These are phyloP conservation scores for Pseudonitzschia pungens DNA, from an alignment of 108 stramenopile species.

Conservation along the genomic window DNA sequence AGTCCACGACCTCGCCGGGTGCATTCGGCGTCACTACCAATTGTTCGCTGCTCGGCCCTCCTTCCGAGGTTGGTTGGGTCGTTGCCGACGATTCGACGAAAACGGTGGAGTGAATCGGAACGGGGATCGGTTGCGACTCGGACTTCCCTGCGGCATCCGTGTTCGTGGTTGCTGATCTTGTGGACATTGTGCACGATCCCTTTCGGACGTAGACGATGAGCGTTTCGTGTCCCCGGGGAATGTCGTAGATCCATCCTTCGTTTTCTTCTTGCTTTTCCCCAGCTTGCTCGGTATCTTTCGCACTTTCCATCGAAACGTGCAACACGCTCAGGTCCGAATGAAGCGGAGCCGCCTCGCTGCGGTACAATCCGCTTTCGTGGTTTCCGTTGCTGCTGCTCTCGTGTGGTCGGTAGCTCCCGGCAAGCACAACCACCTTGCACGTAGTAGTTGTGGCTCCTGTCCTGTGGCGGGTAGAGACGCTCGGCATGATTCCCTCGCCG, in stretches of 20 bases:
- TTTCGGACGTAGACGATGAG: constrained; percentile 63
- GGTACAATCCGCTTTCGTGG: constrained; percentile 16
- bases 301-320: constrained; percentile 37
- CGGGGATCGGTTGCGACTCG: not conserved
- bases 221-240: constrained; percentile 55
- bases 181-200: constrained; percentile 38
- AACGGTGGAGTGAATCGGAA: constrained; percentile 58
- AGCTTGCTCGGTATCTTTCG: not conserved
- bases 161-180: not conserved
- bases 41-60: too few relatives aligned
- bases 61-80: too few relatives aligned
- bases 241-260: constrained; percentile 47
- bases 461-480: constrained; percentile 15
- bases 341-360: constrained; percentile 1
- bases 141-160: not conserved
- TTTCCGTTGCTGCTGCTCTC: constrained; percentile 36
- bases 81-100: constrained; percentile 41
- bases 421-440: constrained; percentile 20
- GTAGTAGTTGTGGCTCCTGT: constrained; percentile 26
- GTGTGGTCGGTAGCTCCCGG: constrained; percentile 17
- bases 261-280: not conserved
- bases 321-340: constrained; percentile 47
- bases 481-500: not conserved
- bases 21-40: not conserved
- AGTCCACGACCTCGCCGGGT: constrained; percentile 45